Evolutionary conservation across 805 yeast genomes (phyloP).

Genomic region (Ogataea trehalophila): DNA sequence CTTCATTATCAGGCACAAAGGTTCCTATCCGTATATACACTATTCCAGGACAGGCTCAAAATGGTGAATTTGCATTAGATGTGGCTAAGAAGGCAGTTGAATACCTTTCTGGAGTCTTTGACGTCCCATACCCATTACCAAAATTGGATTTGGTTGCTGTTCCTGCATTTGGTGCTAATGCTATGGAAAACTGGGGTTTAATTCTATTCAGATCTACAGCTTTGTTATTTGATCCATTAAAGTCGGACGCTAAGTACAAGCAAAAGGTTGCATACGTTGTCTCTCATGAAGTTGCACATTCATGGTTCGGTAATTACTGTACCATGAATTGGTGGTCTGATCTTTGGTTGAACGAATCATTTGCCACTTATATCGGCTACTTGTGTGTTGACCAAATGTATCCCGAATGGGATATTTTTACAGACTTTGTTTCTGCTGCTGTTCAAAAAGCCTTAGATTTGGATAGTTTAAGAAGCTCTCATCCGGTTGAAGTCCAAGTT

Average conservation of each 20-base stretch:
- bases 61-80: constrained; percentile 44
- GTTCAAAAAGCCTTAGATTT: constrained; percentile 47
- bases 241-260: constrained; percentile 47
- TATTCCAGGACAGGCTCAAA: constrained; percentile 41
- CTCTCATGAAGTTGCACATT: constrained; percentile 84
- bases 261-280: constrained; percentile 78
- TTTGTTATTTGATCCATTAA: constrained; percentile 42
- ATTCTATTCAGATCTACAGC: constrained; percentile 63
- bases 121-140: constrained; percentile 67
- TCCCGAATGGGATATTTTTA: constrained; percentile 81
- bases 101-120: constrained; percentile 43
- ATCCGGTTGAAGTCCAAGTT: constrained; percentile 82
- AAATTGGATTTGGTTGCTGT: constrained; percentile 77
- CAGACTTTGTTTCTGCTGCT: constrained; percentile 46
- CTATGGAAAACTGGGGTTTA: constrained; percentile 91
- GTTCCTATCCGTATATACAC: constrained; percentile 50
- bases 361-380: constrained; percentile 84
- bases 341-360: constrained; percentile 85
- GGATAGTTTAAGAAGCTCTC: constrained; percentile 60
- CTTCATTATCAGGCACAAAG: constrained; percentile 34
- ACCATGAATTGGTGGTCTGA: constrained; percentile 96
- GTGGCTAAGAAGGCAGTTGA: constrained; percentile 48
- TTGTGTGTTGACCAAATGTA: constrained; percentile 61
- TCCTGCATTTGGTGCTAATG: constrained; percentile 76
- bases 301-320: constrained; percentile 87